These are phyloP conservation scores for Plasmodium cynomolgi DNA, from an alignment of 169 alveolate genomes.

Conservation along the genomic window DNA sequence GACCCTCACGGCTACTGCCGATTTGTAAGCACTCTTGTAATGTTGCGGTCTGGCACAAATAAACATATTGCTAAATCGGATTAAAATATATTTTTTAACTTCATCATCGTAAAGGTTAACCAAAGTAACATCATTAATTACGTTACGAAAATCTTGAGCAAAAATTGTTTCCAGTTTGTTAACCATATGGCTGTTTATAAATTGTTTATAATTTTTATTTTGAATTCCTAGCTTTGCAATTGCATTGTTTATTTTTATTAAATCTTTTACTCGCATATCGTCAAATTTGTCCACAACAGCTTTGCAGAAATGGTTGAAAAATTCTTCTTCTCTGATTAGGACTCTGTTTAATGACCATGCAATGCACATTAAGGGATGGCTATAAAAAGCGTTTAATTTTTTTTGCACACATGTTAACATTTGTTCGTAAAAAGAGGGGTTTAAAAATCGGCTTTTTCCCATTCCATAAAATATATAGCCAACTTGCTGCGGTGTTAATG, in stretches of 20 bases:
- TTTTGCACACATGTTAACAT: constrained; percentile 77
- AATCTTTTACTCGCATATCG: constrained; percentile 80
- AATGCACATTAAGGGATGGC: constrained; percentile 88
- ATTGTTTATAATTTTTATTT: constrained; percentile 75
- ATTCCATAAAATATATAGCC: constrained; percentile 89
- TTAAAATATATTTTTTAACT: constrained; percentile 80
- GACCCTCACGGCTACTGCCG: constrained; percentile 87
- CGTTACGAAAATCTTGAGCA: constrained; percentile 86
- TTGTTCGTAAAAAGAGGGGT: constrained; percentile 77
- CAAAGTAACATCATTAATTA: constrained; percentile 82
- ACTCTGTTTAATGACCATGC: constrained; percentile 87
- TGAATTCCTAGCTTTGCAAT: constrained; percentile 76
- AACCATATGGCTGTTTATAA: constrained; percentile 77
- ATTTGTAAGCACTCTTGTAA: constrained; percentile 82
- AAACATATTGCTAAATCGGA: constrained; percentile 82
- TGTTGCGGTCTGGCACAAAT: constrained; percentile 88
- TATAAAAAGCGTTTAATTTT: constrained; percentile 74
- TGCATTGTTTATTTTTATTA: constrained; percentile 81
- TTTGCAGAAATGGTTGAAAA: constrained; percentile 58
- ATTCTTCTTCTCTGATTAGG: constrained; percentile 66
- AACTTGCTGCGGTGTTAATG: constrained; percentile 86
- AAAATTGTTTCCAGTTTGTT: constrained; percentile 78
- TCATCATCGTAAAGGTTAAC: constrained; percentile 82
- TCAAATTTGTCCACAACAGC: constrained; percentile 76
- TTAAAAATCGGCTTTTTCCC: constrained; percentile 85